A percentile compares a stretch with the other conserved stretches of the same genome.
These are phyloP conservation scores for Sparassis latifolia DNA, from an alignment of 1,284 basidiomycete species.

Conservation along the genomic window DNA sequence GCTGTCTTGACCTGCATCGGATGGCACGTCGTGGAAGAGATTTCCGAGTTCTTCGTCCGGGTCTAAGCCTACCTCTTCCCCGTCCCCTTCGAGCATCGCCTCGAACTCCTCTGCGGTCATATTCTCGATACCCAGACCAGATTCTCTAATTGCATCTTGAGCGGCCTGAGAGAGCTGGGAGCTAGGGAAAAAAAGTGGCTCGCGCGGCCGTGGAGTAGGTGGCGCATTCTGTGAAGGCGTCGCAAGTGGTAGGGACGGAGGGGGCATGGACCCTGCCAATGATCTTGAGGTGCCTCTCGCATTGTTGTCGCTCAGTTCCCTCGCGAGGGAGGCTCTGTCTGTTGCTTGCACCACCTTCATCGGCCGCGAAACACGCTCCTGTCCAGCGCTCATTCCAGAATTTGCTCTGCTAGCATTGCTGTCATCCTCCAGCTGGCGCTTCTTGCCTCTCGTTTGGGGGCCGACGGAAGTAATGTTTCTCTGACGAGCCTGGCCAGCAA, in stretches of 20 bases:
- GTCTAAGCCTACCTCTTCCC: conserved; percentile 50
- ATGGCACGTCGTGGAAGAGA: conserved; percentile 4
- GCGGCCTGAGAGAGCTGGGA: conserved; percentile 55
- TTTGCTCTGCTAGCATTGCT: not conserved
- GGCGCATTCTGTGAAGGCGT: conserved; percentile 11
- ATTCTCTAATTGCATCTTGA: conserved; percentile 42
- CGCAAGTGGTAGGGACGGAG: conserved; percentile 18
- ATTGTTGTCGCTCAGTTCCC: conserved; percentile 9
- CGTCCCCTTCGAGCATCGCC: conserved; percentile 60
- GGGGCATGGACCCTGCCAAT: conserved; percentile 20
- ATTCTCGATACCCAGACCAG: conserved; percentile 56
- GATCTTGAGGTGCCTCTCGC: not conserved
- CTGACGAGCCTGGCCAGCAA: conserved; percentile 12
- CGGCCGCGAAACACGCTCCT: conserved; percentile 27
- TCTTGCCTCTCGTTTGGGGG: conserved; percentile 9
- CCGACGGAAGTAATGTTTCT: not conserved
- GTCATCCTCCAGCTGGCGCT: conserved; percentile 17
- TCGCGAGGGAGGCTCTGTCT: conserved; percentile 27
- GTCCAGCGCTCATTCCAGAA: not conserved
- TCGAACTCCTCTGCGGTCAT: conserved; percentile 59
- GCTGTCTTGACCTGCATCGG: conserved; percentile 20
- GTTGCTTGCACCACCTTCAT: conserved; percentile 53
- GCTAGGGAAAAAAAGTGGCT: conserved; percentile 54
- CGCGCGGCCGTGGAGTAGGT: conserved; percentile 18
- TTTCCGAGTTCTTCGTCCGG: conserved; percentile 14